These are phyloP conservation scores for Saitozyma sp. DNA, from an alignment of 768 basidiomycete genomes.

Conservation along the genomic window DNA sequence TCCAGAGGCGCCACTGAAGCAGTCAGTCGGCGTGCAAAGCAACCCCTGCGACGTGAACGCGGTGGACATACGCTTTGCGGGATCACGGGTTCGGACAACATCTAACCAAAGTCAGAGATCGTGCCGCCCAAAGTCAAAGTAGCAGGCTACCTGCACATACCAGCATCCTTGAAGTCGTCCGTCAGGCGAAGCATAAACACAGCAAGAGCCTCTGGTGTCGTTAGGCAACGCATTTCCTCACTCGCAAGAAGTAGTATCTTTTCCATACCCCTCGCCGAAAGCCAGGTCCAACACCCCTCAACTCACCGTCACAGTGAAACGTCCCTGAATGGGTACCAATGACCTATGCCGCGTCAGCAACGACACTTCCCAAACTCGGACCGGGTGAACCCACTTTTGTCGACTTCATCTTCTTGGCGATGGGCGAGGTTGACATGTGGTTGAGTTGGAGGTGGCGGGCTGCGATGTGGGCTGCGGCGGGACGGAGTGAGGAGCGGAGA, in stretches of 20 bases:
- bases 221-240: constrained; percentile 79
- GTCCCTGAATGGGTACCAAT: constrained; percentile 95
- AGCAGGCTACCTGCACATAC: constrained; percentile 53
- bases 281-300: neutral
- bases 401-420: constrained; percentile 46
- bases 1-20: constrained; percentile 66
- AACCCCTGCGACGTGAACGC: neutral
- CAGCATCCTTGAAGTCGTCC: constrained; percentile 69
- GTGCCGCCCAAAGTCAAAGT: too few relatives aligned
- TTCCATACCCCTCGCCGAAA: neutral
- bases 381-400: constrained; percentile 29
- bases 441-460: too few relatives aligned
- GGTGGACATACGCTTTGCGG: constrained; percentile 42
- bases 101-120: constrained; percentile 16
- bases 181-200: constrained; percentile 84
- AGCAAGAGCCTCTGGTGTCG: constrained; percentile 76
- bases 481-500: too few relatives aligned
- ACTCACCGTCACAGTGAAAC: constrained; percentile 78
- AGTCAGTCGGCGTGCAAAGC: neutral
- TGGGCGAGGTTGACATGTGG: too few relatives aligned
- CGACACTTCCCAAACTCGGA: neutral
- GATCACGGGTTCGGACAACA: constrained; percentile 49
- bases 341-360: constrained; percentile 55
- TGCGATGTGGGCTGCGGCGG: too few relatives aligned
- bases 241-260: constrained; percentile 72